Evolutionary conservation across 495 filamentous ascomycete species (phyloP), one percentile per base, ranked within the genome.

Genomic region (Xylaria cubensis): DNA sequence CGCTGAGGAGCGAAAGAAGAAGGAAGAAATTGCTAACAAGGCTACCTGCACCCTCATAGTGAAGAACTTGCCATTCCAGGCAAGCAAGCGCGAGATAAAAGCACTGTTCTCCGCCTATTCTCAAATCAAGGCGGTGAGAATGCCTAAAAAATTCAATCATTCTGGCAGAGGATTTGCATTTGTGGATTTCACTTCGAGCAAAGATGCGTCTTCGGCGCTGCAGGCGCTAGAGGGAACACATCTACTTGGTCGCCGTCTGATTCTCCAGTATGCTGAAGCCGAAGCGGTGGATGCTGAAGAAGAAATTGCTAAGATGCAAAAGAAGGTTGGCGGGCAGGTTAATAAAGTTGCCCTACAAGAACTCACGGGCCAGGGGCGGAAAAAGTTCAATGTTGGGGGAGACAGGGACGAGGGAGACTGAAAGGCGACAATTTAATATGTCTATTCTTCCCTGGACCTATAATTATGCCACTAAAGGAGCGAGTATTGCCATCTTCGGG

Each of bases 11-110:
- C 88, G 90, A 66, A 90, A 91, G 78, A 90, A 90, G 72, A 91
- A 94, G 70, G 94, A 97, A 75, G 88, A 87, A 24, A 90, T 90
- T 69, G 76, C 74, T 36, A 96, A 94, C 85, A 94, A 92, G 79
- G 78, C 88, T 19, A 88, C 90, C 4, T 88, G 89, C 65, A 97
- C 94, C 42, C 98, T 98, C 85, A 90, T 99, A 76, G 92, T 98
- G 80, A 98, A 98, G 86, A 99, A 99, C 84, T 82, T 99, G 78
- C 96, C 96, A 10, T 99, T 99, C 84, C 93, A 98, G 82, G 91
- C 92, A 12, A 92, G 89, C 53, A 97, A 97, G 86, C 94, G 96
- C 79, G 97, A 99, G 75, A 85, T 99, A 41, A 88, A 92, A 51
- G 85, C 90, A 19, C 85, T 99, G 12, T 93, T 99, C 80, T 90